Base-by-base conservation (phyloP, 306 rosid genomes). In the Cicer judaicum region DNA sequence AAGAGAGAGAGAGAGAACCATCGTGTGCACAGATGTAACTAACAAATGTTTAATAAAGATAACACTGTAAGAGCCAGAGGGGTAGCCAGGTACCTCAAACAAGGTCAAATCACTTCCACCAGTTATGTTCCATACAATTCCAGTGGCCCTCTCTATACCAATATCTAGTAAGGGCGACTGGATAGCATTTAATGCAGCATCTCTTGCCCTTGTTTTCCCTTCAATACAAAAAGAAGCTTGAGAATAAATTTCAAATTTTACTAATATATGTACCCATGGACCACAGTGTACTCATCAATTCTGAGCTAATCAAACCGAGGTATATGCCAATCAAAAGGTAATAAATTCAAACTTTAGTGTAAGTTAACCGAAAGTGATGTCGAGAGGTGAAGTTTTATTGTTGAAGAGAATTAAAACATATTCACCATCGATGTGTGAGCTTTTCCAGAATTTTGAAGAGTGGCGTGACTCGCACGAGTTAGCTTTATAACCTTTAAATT, bases 161-260 rank as follows among this genome's bases (percentile, higher is more conserved):
- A 95, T 95, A 89, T 92, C 99, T 46, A 95, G 89, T 65, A 95
- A 85, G 78, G 96, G 98, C 44, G 99, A 95, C 57, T 95, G 99
- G 75, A 95, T 95, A 82, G 99, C 99, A 79, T 95, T 95, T 85
- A 95, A 87, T 21, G 99, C 99, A 74, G 98, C 99, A 57, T 95
- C 99, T 84, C 99, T 92, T 38, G 99, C 98, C 86, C 99, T 89
- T 53, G 97, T 90, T 87, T 95, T 95, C 81, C 99, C 99, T 95
- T 73, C 76, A 85, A 65, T 70, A 78, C 76, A 69, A 29, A 82
- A 78, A 67, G 44, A 42, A 80, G 65, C 64, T 43, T 64, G 21
- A 57, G 60, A 75, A 50, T 70, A 56, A 71, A 41, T 66, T 71
- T 66, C 61, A 79, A 47, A 67, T 4, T 69, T 68, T 50, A 78